Conservation (phyloP, 2,329 filamentous ascomycete species). For the Metarhizium robertsii region DNA sequence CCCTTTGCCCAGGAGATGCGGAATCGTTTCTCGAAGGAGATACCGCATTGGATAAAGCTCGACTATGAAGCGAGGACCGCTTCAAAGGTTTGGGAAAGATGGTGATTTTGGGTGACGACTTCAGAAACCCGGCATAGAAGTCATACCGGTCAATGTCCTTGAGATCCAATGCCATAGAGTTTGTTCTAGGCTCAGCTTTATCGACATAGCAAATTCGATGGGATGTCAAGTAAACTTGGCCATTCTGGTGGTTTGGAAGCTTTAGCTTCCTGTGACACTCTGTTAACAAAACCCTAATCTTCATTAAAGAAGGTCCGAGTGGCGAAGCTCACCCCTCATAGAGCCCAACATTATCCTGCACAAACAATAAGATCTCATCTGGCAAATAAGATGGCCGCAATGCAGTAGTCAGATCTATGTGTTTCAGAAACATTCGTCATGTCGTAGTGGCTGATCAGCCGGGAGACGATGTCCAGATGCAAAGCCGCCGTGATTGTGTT, state of each 20-base stretch:
- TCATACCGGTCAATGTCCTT: constrained; percentile 88
- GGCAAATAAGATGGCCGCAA: constrained; percentile 84
- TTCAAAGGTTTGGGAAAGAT: constrained; percentile 74
- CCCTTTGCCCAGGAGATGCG: constrained; percentile 36
- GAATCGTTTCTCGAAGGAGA: constrained; percentile 35
- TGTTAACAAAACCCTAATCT: constrained; percentile 1
- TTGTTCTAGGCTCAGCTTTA: constrained; percentile 71
- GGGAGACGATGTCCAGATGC: background rate
- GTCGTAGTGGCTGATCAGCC: constrained; percentile 19
- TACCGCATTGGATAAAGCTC: constrained; percentile 37
- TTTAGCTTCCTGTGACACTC: constrained; percentile 77
- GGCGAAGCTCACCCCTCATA: constrained; percentile 75
- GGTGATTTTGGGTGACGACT: constrained; percentile 90
- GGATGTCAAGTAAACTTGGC: constrained; percentile 92
- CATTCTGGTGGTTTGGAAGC: constrained; percentile 86
- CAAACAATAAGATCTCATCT: constrained; percentile 91
- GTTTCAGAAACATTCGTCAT: constrained; percentile 94
- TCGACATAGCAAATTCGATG: constrained; percentile 95
- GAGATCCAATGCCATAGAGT: constrained; percentile 76
- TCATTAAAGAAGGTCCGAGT: background rate
- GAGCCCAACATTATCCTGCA: constrained; percentile 93
- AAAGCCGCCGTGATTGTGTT: background rate
- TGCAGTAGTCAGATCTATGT: constrained; percentile 91
- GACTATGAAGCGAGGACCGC: constrained; percentile 47
- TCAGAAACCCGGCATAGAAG: constrained; percentile 87